Percentiles rank a stretch among this genome's conserved stretches.
These are phyloP conservation scores for Tricladium varicosporioides DNA, from an alignment of 2,329 filamentous ascomycete genomes.

Conservation along the genomic window DNA sequence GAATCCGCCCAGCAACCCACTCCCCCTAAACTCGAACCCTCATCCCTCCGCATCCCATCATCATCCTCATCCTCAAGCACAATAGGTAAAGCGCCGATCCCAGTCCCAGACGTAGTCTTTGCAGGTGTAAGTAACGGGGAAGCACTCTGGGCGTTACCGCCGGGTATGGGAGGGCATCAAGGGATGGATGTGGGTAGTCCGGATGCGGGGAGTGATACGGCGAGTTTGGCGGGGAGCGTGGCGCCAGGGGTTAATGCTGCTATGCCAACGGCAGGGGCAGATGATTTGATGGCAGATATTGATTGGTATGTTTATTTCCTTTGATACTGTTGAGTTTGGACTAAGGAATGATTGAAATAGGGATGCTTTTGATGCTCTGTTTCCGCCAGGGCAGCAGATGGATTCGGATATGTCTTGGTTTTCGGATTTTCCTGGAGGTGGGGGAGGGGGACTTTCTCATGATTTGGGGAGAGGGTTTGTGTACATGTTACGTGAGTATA, in stretches of 20 bases:
- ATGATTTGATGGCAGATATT: constrained; percentile 51
- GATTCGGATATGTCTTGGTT: constrained; percentile 11
- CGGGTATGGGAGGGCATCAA: too few species aligned
- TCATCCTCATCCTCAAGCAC: neutral
- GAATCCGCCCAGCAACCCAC: neutral
- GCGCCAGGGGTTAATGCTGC: constrained; percentile 12
- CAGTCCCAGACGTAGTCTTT: constrained; percentile 35
- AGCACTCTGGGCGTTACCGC: constrained; percentile 42
- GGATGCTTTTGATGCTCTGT: constrained; percentile 34
- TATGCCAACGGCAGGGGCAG: constrained; percentile 10
- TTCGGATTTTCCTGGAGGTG: constrained; percentile 3
- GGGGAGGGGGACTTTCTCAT: neutral
- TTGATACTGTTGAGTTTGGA: neutral
- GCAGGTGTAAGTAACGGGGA: constrained; percentile 49
- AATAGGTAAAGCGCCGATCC: neutral
- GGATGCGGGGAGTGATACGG: constrained; percentile 41
- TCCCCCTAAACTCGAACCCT: neutral
- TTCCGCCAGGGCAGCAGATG: constrained; percentile 27
- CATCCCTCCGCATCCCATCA: neutral
- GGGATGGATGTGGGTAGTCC: constrained; percentile 38
- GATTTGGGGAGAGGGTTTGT: neutral
- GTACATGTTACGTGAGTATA: too few species aligned
- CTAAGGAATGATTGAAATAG: constrained; percentile 3
- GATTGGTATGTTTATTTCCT: constrained; percentile 55
- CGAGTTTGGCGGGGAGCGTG: constrained; percentile 33